Conservation (phyloP, 2,329 filamentous ascomycete species). For the Ascochyta fabae region DNA sequence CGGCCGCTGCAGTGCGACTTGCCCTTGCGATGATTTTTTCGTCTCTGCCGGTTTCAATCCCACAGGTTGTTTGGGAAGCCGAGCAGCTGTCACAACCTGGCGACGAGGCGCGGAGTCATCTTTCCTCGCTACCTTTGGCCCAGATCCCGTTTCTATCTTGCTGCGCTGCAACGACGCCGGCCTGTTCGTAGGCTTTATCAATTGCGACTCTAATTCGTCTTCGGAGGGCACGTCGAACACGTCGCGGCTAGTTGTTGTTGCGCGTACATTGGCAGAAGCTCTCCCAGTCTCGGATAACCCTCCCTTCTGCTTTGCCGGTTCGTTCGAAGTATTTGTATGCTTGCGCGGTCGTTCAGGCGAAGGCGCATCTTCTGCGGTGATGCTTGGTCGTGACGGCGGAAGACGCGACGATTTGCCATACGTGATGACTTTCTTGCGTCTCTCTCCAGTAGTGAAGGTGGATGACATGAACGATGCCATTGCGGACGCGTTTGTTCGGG, state of each 20-base stretch:
- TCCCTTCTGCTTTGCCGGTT: constrained; percentile 6
- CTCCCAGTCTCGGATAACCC: constrained; percentile 8
- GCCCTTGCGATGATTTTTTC: constrained; percentile 13
- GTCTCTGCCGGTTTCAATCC: constrained; percentile 5
- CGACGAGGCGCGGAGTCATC: constrained; percentile 1
- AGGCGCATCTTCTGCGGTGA: constrained; percentile 21
- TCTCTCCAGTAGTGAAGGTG: constrained; percentile 38
- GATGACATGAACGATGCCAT: constrained; percentile 40
- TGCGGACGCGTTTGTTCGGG: constrained; percentile 9
- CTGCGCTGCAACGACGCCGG: constrained; percentile 19
- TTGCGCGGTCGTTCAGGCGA: constrained; percentile 46
- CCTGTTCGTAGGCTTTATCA: constrained; percentile 22
- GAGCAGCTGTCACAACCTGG: constrained; percentile 7
- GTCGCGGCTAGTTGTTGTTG: constrained; percentile 21
- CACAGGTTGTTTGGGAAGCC: constrained; percentile 20
- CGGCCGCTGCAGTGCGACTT: constrained; percentile 3
- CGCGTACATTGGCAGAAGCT: constrained; percentile 8
- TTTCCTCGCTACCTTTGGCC: constrained; percentile 17
- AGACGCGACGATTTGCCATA: constrained; percentile 48
- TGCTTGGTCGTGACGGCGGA: constrained; percentile 23
- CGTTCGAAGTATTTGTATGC: constrained; percentile 15
- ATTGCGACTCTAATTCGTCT: constrained; percentile 28
- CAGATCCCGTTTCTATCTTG: constrained; percentile 16
- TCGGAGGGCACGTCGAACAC: constrained; percentile 55
- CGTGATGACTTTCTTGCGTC: constrained; percentile 48